Evolutionary conservation across 2,329 filamentous ascomycete species (phyloP).

Genomic region (Neonectria magnoliae): DNA sequence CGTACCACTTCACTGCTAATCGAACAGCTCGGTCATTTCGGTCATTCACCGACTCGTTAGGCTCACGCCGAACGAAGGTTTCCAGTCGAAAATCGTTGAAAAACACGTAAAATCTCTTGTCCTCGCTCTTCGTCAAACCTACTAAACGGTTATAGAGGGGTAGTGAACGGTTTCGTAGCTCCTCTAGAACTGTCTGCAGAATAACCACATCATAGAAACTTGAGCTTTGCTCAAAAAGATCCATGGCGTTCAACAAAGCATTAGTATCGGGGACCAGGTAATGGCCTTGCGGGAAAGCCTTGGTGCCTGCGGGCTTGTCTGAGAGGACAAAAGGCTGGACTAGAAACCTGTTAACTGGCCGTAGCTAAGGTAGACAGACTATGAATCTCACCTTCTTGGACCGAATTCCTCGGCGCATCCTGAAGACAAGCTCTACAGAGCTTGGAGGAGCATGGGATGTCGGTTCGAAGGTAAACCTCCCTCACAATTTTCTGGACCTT

Average conservation of each 20-base stretch:
- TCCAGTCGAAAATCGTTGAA: constrained; percentile 98
- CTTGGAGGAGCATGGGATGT: constrained; percentile 96
- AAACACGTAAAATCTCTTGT: constrained; percentile 98
- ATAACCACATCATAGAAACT: constrained; percentile 98
- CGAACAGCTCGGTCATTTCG: constrained; percentile 94
- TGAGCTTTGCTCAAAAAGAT: constrained; percentile 90
- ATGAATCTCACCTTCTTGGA: constrained; percentile 71
- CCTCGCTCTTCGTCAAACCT: constrained; percentile 90
- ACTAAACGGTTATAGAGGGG: constrained; percentile 95
- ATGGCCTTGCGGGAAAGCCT: constrained; percentile 84
- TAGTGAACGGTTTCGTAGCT: constrained; percentile 91
- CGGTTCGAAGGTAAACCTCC: constrained; percentile 93
- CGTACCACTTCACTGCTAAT: constrained; percentile 89
- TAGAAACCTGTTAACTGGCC: constrained; percentile 48
- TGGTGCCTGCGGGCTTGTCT: constrained; percentile 85
- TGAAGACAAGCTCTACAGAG: constrained; percentile 82
- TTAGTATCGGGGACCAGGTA: constrained; percentile 98
- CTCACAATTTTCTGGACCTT: constrained; percentile 99
- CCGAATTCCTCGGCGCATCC: constrained; percentile 80
- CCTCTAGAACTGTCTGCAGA: constrained; percentile 94
- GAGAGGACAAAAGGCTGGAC: constrained; percentile 88
- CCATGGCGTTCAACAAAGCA: constrained; percentile 94
- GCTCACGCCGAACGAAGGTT: constrained; percentile 80
- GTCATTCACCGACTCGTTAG: constrained; percentile 92
- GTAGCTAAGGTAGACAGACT: neutral